phyloP scores from a whole-genome alignment of 2,329 filamentous ascomycete species.

The Clonostachys rhizophaga region DNA sequence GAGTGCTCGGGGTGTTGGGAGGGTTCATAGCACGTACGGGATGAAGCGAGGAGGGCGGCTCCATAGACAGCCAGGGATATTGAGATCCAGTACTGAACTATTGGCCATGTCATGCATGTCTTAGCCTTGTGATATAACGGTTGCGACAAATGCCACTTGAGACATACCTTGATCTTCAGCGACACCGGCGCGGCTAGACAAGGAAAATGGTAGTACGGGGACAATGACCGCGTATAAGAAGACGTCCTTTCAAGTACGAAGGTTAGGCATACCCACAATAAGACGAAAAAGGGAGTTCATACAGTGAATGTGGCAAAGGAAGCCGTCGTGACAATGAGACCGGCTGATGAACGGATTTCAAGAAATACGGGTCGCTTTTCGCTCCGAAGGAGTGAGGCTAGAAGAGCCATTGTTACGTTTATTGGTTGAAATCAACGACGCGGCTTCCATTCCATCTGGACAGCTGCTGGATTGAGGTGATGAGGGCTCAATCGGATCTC shows the following conservation, averaged over 20 bases:
- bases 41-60: slow-evolving; percentile 18
- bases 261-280: background rate
- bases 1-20: background rate
- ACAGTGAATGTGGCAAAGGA: slow-evolving; percentile 27
- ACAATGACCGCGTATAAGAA: slow-evolving; percentile 27
- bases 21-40: slow-evolving; percentile 16
- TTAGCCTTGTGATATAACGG: background rate
- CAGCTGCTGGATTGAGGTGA: too few relatives aligned
- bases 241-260: slow-evolving; percentile 19
- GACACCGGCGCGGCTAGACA: slow-evolving; percentile 16
- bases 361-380: slow-evolving; percentile 18
- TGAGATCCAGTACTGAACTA: slow-evolving; percentile 27
- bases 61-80: slow-evolving; percentile 25
- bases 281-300: background rate
- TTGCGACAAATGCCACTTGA: background rate
- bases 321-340: slow-evolving; percentile 21
- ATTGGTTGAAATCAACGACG: background rate
- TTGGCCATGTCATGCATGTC: background rate
- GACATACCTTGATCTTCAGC: slow-evolving; percentile 8
- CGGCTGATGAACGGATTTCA: slow-evolving; percentile 20
- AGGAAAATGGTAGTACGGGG: slow-evolving; percentile 22
- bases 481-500: too few relatives aligned
- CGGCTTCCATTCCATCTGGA: too few relatives aligned
- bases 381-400: background rate
- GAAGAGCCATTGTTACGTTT: background rate